These are phyloP conservation scores for Glycyrrhiza uralensis DNA, from an alignment of 306 rosid genomes.

Conservation along the genomic window DNA sequence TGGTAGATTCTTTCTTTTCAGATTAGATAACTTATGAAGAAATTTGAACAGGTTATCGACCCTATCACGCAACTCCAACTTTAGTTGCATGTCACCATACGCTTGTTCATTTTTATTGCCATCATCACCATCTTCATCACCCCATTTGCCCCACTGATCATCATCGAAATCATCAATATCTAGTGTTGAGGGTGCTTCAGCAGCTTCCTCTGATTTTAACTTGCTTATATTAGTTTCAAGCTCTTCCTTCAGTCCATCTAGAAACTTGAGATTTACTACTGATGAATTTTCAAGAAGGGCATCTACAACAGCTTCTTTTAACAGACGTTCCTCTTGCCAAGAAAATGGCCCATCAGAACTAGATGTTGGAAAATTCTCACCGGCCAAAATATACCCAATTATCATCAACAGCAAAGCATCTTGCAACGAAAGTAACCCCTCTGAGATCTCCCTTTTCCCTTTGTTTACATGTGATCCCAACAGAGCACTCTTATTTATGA, in stretches of 20 bases:
- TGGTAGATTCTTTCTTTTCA: constrained; percentile 58
- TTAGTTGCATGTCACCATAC: constrained; percentile 74
- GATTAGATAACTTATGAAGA: constrained; percentile 74
- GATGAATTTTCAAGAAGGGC: constrained; percentile 84
- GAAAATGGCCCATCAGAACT: constrained; percentile 90
- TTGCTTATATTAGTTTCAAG: constrained; percentile 63
- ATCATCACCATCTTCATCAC: constrained; percentile 74
- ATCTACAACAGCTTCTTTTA: constrained; percentile 82
- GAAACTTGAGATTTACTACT: constrained; percentile 65
- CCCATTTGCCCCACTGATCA: constrained; percentile 94
- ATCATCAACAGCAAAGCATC: constrained; percentile 78
- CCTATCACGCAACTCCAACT: constrained; percentile 89
- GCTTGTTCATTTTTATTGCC: constrained; percentile 47
- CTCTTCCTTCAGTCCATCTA: constrained; percentile 74
- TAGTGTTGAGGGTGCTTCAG: constrained; percentile 33
- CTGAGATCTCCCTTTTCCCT: constrained; percentile 47
- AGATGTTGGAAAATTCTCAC: constrained; percentile 86
- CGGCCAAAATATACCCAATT: constrained; percentile 82
- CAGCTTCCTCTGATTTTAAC: constrained; percentile 51
- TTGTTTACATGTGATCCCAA: constrained; percentile 51
- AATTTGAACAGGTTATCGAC: constrained; percentile 80
- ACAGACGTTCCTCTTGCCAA: constrained; percentile 90
- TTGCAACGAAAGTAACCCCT: constrained; percentile 68
- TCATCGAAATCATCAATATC: constrained; percentile 76
- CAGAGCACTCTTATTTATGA: constrained; percentile 72